Conservation (phyloP, 129 eudicot genomes). For the Gnaphalium uliginosum region DNA sequence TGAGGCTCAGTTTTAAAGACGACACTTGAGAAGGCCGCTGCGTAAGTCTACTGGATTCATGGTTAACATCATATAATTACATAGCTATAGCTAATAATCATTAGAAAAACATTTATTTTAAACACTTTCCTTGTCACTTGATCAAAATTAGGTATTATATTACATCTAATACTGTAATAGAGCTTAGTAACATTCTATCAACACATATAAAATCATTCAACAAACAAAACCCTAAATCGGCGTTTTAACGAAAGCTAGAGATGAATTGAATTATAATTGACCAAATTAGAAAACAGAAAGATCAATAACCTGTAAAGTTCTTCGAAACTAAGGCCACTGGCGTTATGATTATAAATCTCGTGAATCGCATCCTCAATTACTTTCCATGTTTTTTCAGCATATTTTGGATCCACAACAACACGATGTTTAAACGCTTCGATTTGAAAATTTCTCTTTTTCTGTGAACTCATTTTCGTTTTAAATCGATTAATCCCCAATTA, state of each 20-base stretch:
- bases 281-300: background rate
- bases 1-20: background rate
- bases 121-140: no score
- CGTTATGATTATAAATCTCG: constrained; percentile 18
- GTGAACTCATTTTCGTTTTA: background rate
- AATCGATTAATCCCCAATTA: background rate
- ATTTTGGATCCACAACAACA: background rate
- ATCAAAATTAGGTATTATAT: background rate
- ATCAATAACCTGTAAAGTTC: constrained; percentile 1
- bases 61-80: background rate
- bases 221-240: background rate
- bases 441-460: background rate
- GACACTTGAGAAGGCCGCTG: background rate
- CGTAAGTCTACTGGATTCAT: background rate
- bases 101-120: no score
- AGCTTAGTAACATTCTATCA: background rate
- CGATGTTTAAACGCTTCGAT: background rate
- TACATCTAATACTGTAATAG: no score
- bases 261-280: no score
- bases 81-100: no score
- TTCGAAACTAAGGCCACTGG: constrained; percentile 13
- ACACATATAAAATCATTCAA: no score
- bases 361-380: constrained; percentile 1
- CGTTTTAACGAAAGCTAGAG: no score
- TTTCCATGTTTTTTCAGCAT: background rate